Evolutionary conservation across 176 grass and related monocot species (phyloP).

Genomic region (Triticum monococcum): DNA sequence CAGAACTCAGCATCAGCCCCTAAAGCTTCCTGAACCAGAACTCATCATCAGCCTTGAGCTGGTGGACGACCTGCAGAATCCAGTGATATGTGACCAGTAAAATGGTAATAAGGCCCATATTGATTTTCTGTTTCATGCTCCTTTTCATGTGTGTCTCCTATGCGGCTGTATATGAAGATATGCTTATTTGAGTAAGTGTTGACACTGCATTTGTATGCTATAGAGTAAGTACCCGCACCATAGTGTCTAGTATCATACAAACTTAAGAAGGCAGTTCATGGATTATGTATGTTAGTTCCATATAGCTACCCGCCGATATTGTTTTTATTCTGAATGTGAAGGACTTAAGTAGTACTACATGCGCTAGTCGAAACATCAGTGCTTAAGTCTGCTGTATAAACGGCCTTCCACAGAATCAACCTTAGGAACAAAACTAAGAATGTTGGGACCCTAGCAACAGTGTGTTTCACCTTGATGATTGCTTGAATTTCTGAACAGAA

Average conservation of each 20-base stretch:
- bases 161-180: too few relatives aligned
- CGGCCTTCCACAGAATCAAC: neutral
- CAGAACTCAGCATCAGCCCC: too few relatives aligned
- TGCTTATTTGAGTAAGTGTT: neutral
- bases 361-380: neutral
- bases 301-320: neutral
- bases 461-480: neutral
- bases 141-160: too few relatives aligned
- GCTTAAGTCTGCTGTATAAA: neutral
- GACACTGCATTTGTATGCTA: neutral
- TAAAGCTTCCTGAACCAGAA: too few relatives aligned
- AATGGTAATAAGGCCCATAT: too few relatives aligned
- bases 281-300: neutral
- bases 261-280: neutral
- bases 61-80: too few relatives aligned
- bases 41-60: too few relatives aligned
- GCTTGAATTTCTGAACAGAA: conserved; percentile 33
- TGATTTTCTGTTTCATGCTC: too few relatives aligned
- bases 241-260: neutral
- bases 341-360: neutral
- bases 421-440: too few relatives aligned
- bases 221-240: neutral
- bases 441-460: neutral
- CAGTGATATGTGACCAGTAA: too few relatives aligned
- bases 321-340: neutral